A percentile compares a stretch with the other conserved stretches of the same genome.
phyloP scores from a whole-genome alignment of 257 asterid genomes.

The Dorcoceras hygrometricum region DNA sequence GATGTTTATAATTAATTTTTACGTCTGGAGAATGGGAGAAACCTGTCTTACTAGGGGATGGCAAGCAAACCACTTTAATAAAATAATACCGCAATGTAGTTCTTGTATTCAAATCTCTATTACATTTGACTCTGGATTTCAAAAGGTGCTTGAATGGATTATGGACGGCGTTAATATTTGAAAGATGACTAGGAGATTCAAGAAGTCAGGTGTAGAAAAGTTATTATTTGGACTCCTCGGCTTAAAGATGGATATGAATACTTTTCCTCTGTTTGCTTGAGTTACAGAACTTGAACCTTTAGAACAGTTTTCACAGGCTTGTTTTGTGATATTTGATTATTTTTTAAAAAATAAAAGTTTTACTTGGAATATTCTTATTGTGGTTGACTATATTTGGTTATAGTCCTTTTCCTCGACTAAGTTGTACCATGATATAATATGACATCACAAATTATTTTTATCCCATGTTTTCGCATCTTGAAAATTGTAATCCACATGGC shows the following conservation, averaged over 20 bases:
- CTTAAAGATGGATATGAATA: not conserved
- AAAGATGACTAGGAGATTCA: not conserved
- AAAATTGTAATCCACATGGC: constrained; percentile 1
- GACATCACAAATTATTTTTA: constrained; percentile 5
- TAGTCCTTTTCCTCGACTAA: not conserved
- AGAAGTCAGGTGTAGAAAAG: constrained; percentile 7
- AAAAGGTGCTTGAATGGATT: constrained; percentile 4
- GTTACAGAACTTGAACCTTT: constrained; percentile 15
- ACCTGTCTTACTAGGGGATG: constrained; percentile 12
- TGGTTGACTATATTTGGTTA: not conserved
- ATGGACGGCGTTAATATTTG: not conserved
- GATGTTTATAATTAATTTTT: constrained; percentile 8
- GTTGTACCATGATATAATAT: not conserved
- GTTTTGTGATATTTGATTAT: not conserved
- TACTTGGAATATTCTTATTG: not conserved
- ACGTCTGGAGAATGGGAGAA: constrained; percentile 13
- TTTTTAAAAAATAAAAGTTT: too few relatives aligned
- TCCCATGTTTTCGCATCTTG: constrained; percentile 4
- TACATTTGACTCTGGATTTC: constrained; percentile 15
- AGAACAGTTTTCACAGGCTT: not conserved
- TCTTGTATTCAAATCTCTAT: constrained; percentile 2
- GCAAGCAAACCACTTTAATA: constrained; percentile 12
- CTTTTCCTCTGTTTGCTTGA: constrained; percentile 1
- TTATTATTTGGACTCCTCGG: not conserved
- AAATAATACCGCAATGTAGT: not conserved